These are phyloP conservation scores for Gilbertella persicaria DNA, from an alignment of 371 early-diverging fungal species.

Conservation along the genomic window DNA sequence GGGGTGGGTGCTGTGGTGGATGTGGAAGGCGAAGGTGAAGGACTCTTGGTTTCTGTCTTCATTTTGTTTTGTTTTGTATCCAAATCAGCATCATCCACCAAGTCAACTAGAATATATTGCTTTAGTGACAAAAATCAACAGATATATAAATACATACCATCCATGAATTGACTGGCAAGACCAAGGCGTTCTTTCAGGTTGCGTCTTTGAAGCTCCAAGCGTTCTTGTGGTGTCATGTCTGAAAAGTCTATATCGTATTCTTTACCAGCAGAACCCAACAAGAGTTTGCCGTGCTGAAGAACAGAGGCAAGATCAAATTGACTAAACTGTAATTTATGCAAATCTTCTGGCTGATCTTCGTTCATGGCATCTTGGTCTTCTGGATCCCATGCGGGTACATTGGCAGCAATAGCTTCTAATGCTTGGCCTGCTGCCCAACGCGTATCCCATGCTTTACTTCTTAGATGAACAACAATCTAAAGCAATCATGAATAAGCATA, in stretches of 20 bases:
- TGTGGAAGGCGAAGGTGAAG: conserved; percentile 34
- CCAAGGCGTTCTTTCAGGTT: conserved; percentile 87
- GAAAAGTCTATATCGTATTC: conserved; percentile 89
- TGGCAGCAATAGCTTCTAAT: conserved; percentile 85
- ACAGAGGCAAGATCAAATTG: conserved; percentile 85
- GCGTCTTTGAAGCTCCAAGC: conserved; percentile 80
- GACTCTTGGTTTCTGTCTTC: conserved; percentile 25
- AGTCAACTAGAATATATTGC: conserved; percentile 57
- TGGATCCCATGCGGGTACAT: conserved; percentile 87
- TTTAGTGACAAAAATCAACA: neutral
- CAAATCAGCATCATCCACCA: conserved; percentile 70
- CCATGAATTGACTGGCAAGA: conserved; percentile 87
- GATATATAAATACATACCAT: conserved; percentile 54
- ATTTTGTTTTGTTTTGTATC: conserved; percentile 26
- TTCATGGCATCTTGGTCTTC: conserved; percentile 13
- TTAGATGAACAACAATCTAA: conserved; percentile 82
- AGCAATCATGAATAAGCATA: neutral
- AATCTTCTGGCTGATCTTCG: conserved; percentile 26
- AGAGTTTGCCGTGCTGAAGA: conserved; percentile 75
- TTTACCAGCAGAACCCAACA: conserved; percentile 86
- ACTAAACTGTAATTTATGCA: conserved; percentile 68
- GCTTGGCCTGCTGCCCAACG: conserved; percentile 95
- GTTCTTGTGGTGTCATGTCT: conserved; percentile 83
- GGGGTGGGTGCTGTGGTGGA: conserved; percentile 33
- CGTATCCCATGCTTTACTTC: conserved; percentile 93